A percentile compares a stretch with the other conserved stretches of the same genome.
These are phyloP conservation scores for Corylus avellana DNA, from an alignment of 306 rosid genomes.

Conservation along the genomic window DNA sequence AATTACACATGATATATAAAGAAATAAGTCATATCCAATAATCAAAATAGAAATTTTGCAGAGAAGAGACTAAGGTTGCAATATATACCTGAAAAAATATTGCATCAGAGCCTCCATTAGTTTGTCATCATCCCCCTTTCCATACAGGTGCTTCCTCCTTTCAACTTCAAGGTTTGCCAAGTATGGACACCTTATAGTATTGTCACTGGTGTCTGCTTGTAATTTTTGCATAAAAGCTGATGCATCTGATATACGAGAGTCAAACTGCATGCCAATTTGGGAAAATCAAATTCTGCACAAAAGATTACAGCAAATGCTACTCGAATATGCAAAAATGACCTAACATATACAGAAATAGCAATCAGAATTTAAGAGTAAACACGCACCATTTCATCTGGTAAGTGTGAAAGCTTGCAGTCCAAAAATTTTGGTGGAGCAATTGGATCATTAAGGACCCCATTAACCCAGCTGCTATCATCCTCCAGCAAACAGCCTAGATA, in stretches of 20 bases:
- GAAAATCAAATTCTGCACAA: constrained; percentile 28
- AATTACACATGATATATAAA: neutral
- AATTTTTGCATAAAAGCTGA: constrained; percentile 62
- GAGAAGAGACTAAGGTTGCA: neutral
- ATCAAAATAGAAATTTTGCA: neutral
- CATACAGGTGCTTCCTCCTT: constrained; percentile 69
- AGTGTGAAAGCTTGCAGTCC: constrained; percentile 69
- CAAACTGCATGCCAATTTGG: constrained; percentile 67
- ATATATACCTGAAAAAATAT: constrained; percentile 64
- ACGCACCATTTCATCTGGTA: constrained; percentile 73
- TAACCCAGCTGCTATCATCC: constrained; percentile 78
- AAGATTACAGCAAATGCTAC: constrained; percentile 7
- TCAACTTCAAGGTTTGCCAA: constrained; percentile 89
- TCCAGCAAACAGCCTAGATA: constrained; percentile 94
- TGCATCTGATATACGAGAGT: constrained; percentile 73
- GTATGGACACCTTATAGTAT: constrained; percentile 68
- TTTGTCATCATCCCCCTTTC: constrained; percentile 60
- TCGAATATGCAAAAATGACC: constrained; percentile 15
- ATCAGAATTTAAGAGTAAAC: constrained; percentile 19
- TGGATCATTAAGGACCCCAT: constrained; percentile 49
- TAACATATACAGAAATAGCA: constrained; percentile 20
- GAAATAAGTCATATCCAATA: neutral
- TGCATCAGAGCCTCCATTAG: constrained; percentile 64
- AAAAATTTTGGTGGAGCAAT: constrained; percentile 56
- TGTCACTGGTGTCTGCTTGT: constrained; percentile 45